Percentiles rank a stretch among this genome's conserved stretches.
These are phyloP conservation scores for Hericium erinaceus DNA, from an alignment of 768 basidiomycete genomes.

Conservation along the genomic window DNA sequence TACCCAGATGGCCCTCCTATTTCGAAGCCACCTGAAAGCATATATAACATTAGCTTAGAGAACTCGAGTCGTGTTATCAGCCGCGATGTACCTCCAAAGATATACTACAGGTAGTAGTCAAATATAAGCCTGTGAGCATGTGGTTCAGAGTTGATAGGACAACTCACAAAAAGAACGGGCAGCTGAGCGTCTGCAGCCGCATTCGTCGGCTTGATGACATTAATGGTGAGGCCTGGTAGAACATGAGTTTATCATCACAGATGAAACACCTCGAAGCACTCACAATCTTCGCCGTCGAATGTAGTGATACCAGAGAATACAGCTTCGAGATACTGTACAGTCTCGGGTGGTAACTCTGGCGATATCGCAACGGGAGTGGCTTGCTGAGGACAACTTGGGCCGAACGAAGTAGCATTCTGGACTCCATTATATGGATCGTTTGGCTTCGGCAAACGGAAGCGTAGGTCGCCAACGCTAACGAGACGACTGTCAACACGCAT, in stretches of 20 bases:
- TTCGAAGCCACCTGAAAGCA: not conserved
- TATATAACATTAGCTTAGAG: not conserved
- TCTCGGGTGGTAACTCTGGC: slow-evolving; percentile 1
- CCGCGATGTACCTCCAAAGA: not conserved
- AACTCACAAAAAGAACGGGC: not conserved
- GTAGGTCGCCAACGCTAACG: slow-evolving; percentile 11
- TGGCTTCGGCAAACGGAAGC: slow-evolving; percentile 14
- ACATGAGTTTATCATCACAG: too few species aligned
- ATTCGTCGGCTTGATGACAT: not conserved
- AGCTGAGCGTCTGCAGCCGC: not conserved
- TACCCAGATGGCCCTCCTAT: not conserved
- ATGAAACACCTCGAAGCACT: not conserved
- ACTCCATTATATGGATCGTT: slow-evolving; percentile 1
- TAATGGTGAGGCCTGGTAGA: not conserved
- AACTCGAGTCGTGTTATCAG: not conserved
- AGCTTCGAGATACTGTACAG: not conserved
- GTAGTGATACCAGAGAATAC: not conserved
- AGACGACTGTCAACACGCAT: not conserved
- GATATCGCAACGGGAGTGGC: not conserved
- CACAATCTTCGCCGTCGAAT: slow-evolving; percentile 12
- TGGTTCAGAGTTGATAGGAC: not conserved
- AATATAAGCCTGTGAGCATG: not conserved
- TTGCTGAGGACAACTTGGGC: slow-evolving; percentile 14
- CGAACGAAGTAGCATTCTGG: slow-evolving; percentile 13
- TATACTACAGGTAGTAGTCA: not conserved